Conservation (phyloP, 768 basidiomycete genomes). For the Tylopilus sp. region DNA sequence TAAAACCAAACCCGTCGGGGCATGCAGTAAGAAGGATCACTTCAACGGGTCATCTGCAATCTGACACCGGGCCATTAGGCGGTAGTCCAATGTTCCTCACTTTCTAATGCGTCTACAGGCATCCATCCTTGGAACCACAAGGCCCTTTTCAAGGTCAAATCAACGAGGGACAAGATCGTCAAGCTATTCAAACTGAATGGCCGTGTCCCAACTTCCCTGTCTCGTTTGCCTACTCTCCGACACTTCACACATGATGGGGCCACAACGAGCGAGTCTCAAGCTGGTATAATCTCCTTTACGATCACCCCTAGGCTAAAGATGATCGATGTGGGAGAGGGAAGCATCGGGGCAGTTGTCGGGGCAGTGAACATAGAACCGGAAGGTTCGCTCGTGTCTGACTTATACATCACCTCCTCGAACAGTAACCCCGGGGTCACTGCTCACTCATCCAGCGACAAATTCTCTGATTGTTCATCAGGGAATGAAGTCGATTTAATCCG, state of each 20-base stretch:
- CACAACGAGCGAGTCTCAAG: background rate
- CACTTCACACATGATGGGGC: background rate
- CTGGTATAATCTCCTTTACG: background rate
- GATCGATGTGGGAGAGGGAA: slow-evolving; percentile 7
- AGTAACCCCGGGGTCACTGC: background rate
- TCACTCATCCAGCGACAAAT: slow-evolving; percentile 8
- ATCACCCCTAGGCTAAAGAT: background rate
- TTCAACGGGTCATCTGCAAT: background rate
- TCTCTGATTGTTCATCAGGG: slow-evolving; percentile 1
- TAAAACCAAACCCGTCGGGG: slow-evolving; percentile 1
- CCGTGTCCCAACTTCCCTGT: background rate
- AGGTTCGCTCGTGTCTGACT: background rate
- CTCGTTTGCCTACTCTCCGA: background rate
- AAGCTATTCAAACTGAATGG: slow-evolving; percentile 14
- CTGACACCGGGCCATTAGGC: background rate
- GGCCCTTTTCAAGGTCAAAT: slow-evolving; percentile 11
- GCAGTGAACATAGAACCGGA: background rate
- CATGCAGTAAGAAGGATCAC: slow-evolving; percentile 2
- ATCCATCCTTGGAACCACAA: slow-evolving; percentile 2
- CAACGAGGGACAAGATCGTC: slow-evolving; percentile 10
- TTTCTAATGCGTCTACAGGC: background rate
- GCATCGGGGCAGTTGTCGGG: background rate
- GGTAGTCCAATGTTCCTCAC: background rate
- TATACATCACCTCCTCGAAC: background rate
- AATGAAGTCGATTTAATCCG: background rate